Evolutionary conservation across 176 grass and related monocot genomes (phyloP).

Genomic region (Eremochloa ophiuroides): DNA sequence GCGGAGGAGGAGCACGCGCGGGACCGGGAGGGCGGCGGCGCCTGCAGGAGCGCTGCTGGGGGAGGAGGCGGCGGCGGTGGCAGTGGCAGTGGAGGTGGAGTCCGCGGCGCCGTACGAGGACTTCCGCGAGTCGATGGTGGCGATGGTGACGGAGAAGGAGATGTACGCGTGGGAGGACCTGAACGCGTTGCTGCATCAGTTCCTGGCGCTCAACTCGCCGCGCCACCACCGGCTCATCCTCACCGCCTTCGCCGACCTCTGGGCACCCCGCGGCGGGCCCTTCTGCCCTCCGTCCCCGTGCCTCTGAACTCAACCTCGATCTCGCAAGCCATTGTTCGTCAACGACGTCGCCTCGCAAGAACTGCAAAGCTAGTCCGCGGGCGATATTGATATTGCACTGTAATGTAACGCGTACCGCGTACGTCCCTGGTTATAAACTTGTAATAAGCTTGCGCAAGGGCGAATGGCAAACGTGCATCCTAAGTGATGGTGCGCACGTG

Average conservation of each 20-base stretch:
- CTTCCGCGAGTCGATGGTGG: conserved; percentile 86
- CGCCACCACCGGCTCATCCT: conserved; percentile 79
- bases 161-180: conserved; percentile 98
- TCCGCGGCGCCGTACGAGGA: conserved; percentile 65
- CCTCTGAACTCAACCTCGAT: conserved; percentile 25
- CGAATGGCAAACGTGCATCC: not conserved
- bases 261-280: conserved; percentile 37
- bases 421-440: no score
- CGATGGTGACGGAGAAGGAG: conserved; percentile 90
- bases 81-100: conserved; percentile 59
- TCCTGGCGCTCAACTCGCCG: conserved; percentile 82
- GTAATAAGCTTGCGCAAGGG: not conserved
- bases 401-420: not conserved
- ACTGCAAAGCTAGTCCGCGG: not conserved
- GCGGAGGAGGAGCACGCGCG: not conserved
- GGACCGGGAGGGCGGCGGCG: not conserved
- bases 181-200: conserved; percentile 68
- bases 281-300: conserved; percentile 61
- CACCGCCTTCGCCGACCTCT: conserved; percentile 82
- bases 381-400: not conserved
- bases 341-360: not conserved
- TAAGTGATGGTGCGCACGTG: not conserved
- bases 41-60: not conserved
- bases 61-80: conserved; percentile 16
- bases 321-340: not conserved